Evolutionary conservation across 169 alveolate species (phyloP).

Genomic region (Plasmodium sp.): DNA sequence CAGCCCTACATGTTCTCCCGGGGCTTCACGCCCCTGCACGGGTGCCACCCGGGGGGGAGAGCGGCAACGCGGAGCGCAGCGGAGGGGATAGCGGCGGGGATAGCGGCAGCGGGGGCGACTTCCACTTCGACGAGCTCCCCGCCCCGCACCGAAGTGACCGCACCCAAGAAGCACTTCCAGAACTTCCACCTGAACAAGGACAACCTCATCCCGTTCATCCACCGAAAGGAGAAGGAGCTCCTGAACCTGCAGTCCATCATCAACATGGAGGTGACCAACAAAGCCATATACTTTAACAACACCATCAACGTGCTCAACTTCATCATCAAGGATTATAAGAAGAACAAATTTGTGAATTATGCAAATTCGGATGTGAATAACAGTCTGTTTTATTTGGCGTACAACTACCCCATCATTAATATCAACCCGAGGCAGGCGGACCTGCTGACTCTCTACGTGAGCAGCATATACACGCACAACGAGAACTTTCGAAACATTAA

Average conservation of each 20-base stretch:
- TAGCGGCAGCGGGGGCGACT: too few species aligned
- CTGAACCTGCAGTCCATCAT: neutral
- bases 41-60: neutral
- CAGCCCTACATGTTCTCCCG: conserved; percentile 8
- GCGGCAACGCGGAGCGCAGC: too few species aligned
- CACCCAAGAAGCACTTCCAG: neutral
- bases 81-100: too few species aligned
- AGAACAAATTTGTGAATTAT: conserved; percentile 14
- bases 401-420: conserved; percentile 52
- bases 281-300: conserved; percentile 46
- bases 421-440: conserved; percentile 16
- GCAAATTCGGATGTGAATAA: conserved; percentile 27
- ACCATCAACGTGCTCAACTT: conserved; percentile 2
- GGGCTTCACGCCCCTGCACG: conserved; percentile 2
- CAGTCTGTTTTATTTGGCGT: conserved; percentile 1
- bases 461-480: conserved; percentile 21
- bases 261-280: neutral
- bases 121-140: too few species aligned
- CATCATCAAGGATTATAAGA: conserved; percentile 6
- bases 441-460: conserved; percentile 11
- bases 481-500: conserved; percentile 43
- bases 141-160: neutral
- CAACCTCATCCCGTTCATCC: neutral
- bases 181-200: conserved; percentile 4
- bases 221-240: neutral